Percentiles rank a stretch among this genome's conserved stretches.
These are phyloP conservation scores for Phalaenopsis hybrid DNA, from an alignment of 116 monocot species.

Conservation along the genomic window DNA sequence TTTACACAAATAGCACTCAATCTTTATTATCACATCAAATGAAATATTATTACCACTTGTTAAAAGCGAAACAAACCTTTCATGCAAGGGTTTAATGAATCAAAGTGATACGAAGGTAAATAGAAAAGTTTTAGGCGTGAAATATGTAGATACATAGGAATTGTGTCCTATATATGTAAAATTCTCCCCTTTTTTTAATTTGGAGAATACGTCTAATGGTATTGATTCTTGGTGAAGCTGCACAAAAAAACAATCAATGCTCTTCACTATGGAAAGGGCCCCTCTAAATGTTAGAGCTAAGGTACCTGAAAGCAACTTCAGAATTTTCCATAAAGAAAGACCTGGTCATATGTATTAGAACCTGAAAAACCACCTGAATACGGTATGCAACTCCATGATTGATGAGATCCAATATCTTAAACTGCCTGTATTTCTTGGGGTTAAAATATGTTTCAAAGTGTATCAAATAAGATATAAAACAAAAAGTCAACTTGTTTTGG, in stretches of 20 bases:
- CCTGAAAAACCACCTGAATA: background rate
- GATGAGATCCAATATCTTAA: background rate
- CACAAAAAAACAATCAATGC: background rate
- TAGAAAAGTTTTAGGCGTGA: no score
- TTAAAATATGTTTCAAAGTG: background rate
- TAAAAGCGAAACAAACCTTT: no score
- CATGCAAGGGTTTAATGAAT: no score
- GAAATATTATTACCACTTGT: no score
- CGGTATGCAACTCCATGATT: background rate
- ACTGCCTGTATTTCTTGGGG: background rate
- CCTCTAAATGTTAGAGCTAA: background rate
- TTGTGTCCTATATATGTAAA: background rate
- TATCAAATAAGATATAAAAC: background rate
- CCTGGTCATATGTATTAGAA: background rate
- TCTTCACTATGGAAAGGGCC: background rate
- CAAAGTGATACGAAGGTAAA: no score
- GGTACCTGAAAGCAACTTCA: background rate
- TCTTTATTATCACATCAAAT: no score
- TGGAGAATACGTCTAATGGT: background rate
- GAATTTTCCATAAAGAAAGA: background rate
- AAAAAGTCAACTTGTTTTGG: background rate
- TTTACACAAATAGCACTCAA: no score
- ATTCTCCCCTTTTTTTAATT: background rate
- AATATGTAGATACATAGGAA: no score
- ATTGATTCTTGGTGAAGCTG: background rate